Base-by-base conservation (phyloP, 2,329 filamentous ascomycete genomes). In the Fusarium praegraminearum region DNA sequence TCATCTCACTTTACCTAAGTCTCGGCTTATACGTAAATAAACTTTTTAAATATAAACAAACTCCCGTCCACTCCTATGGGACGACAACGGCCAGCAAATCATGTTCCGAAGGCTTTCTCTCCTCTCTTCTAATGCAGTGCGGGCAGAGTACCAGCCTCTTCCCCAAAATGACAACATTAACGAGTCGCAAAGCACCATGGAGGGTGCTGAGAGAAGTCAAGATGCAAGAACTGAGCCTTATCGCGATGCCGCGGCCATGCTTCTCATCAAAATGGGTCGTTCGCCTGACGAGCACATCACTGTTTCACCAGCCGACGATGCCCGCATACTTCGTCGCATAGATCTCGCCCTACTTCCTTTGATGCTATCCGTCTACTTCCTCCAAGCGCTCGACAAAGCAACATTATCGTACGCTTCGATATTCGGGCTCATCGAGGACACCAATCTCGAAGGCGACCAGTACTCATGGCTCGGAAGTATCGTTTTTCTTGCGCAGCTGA, bases 381-480 rank as follows among this genome's bases (percentile, higher is more conserved):
- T 90, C 1, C 89, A 91, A 67, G 85, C 84, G 13, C 80, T 90
- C 8, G 89, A 90, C 78, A 91, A 91, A 76, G 84, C 87, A 0
- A 88, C 87, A 0, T 80, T 90, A 79, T 80, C 78, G 3, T 91
- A 90, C 71, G 87, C 87, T 4, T 89, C 88, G 0, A 85, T 90
- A 13, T 90, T 90, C 69, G 88, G 88, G 4, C 80, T 91, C 13
- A 84, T 88, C 33, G 80, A 88, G 53, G 86, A 89, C 73, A 85
- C 87, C 0, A 75, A 83, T 41, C 83, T 91, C 2, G 78, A 83
- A 11, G 87, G 87, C 18, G 80, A 87, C 50, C 82, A 90, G 81
- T 83, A 81, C 70, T 89, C 87, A 3, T 90, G 87, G 87, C 83
- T 90, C 0, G 86, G 87, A 0, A 89, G 86, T 3, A 84, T 90